Evolutionary conservation across 495 filamentous ascomycete species (phyloP), one percentile per base, ranked within the genome.

Genomic region (Xylaria palmicola): DNA sequence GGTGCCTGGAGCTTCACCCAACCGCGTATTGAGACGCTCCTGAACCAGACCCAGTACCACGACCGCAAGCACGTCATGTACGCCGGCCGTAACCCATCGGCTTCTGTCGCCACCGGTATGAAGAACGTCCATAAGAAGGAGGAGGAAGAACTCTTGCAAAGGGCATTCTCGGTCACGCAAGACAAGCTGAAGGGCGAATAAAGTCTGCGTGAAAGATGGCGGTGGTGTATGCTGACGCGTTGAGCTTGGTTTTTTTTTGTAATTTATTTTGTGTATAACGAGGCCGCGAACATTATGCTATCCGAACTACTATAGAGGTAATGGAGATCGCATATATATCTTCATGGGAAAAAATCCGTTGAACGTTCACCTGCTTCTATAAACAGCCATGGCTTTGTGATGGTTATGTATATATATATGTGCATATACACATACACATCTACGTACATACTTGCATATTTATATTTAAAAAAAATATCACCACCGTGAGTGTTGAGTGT

Each of bases 21-120:
- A 79, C 94, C 94, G 19, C 87, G 95, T 69, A 89, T 98, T 63
- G 95, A 98, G 85, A 98, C 92, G 22, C 77, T 98, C 69, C 81
- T 98, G 52, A 97, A 97, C 80, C 71, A 90, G 59, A 97, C 94
- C 3, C 72, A 93, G 76, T 80, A 94, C 75, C 95, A 98, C 79
- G 85, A 93, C 77, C 84, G 88, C 66, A 92, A 94, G 75, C 92
- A 98, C 78, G 91, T 97, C 68, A 89, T 96, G 86, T 98, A 98
- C 77, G 94, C 94, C 43, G 94, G 94, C 68, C 86, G 94, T 68
- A 83, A 89, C 69, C 92, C 92, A 19, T 93, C 88, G 68, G 93
- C 94, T 32, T 90, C 86, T 68, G 93, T 97, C 43, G 94, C 94
- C 41, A 97, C 93, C 47, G 94, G 94, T 73, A 74, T 94, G 66